These are phyloP conservation scores for Cyberlindnera suaveolens DNA, from an alignment of 805 yeast species.

Conservation along the genomic window DNA sequence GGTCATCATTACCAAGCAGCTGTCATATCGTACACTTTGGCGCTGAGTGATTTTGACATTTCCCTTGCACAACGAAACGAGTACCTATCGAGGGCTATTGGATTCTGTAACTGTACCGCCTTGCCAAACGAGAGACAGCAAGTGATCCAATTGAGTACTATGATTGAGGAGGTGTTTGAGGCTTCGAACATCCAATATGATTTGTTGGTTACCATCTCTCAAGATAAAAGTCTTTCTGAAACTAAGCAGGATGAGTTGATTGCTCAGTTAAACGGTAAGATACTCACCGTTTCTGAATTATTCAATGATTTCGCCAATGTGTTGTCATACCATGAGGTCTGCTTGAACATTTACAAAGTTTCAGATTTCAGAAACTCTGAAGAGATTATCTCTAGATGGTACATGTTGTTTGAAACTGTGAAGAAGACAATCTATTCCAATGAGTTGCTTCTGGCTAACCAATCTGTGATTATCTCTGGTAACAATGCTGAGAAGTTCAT, in stretches of 20 bases:
- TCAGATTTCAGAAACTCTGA: slow-evolving; percentile 83
- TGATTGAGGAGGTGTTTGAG: slow-evolving; percentile 74
- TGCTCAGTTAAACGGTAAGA: slow-evolving; percentile 51
- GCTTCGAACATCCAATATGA: slow-evolving; percentile 80
- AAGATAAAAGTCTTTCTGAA: slow-evolving; percentile 43
- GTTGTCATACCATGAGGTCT: slow-evolving; percentile 77
- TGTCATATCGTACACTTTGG: slow-evolving; percentile 62
- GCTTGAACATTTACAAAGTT: slow-evolving; percentile 69
- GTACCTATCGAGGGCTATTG: slow-evolving; percentile 84
- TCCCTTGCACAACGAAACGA: slow-evolving; percentile 73
- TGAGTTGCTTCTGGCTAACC: not conserved
- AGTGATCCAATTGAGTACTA: slow-evolving; percentile 61
- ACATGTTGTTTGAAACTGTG: slow-evolving; percentile 45
- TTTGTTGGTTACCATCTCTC: slow-evolving; percentile 35
- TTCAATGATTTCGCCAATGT: slow-evolving; percentile 87
- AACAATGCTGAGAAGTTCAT: slow-evolving; percentile 11
- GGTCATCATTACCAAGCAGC: slow-evolving; percentile 83
- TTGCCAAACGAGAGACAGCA: slow-evolving; percentile 73
- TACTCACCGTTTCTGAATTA: slow-evolving; percentile 68
- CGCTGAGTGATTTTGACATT: slow-evolving; percentile 67
- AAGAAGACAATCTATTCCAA: slow-evolving; percentile 11
- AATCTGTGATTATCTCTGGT: slow-evolving; percentile 1
- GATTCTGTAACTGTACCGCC: slow-evolving; percentile 81
- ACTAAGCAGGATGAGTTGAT: slow-evolving; percentile 46
- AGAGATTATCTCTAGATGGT: slow-evolving; percentile 80